Conservation (phyloP, 2,329 filamentous ascomycete species). For the Botrytis cinerea region DNA sequence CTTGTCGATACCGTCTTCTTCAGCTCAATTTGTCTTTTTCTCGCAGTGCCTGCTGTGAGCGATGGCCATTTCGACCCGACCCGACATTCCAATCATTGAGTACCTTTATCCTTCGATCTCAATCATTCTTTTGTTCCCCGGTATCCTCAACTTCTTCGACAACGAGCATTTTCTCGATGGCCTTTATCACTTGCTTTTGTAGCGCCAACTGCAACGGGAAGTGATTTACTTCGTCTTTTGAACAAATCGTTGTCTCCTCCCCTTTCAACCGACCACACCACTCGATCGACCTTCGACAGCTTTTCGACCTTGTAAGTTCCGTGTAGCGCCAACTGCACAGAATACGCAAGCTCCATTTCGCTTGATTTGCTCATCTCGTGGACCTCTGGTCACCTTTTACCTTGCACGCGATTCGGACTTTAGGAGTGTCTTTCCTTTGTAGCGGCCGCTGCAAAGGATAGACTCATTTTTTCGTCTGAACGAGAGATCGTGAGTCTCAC, state of each 20-base stretch:
- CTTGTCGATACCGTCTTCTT: neutral
- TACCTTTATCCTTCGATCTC: neutral
- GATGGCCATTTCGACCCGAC: neutral
- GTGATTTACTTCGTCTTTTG: neutral
- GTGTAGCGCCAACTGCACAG: constrained; percentile 1
- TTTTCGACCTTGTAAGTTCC: neutral
- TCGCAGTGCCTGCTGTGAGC: neutral
- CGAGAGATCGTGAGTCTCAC: no score
- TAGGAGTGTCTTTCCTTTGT: neutral
- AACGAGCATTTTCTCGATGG: neutral
- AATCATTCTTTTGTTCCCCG: neutral
- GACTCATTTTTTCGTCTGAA: neutral
- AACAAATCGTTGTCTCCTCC: neutral
- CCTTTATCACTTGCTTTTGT: neutral
- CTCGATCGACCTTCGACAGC: neutral
- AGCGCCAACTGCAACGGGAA: neutral
- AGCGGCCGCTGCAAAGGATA: neutral
- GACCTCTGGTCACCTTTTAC: neutral
- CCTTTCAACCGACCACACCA: neutral
- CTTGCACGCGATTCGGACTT: neutral
- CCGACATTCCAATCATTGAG: neutral
- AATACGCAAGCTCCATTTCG: neutral
- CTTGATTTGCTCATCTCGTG: neutral
- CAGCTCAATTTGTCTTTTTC: neutral
- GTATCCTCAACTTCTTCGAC: neutral